phyloP scores from a whole-genome alignment of 441 rosid genomes.

The Jatropha podagrica region DNA sequence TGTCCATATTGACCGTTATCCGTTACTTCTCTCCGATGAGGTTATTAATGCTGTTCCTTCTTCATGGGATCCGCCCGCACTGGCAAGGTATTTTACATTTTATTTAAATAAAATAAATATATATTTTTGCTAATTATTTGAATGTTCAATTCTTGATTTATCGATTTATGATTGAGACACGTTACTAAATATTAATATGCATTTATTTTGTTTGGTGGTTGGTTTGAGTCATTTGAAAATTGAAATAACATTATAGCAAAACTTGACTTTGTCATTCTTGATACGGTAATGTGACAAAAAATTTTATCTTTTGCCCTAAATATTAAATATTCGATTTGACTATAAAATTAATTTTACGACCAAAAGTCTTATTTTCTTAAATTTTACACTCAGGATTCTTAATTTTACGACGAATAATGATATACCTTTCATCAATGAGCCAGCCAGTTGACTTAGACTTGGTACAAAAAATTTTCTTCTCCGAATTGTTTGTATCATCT shows the following conservation, averaged over 20 bases:
- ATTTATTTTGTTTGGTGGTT: background rate
- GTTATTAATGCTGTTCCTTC: constrained; percentile 72
- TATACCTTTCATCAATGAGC: background rate
- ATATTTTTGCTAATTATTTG: no score
- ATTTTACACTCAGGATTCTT: no score
- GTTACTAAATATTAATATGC: no score
- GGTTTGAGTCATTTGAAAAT: background rate
- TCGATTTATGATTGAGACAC: no score
- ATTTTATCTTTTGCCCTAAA: no score
- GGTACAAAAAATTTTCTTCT: background rate
- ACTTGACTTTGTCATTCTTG: background rate
- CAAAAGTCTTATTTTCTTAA: no score
- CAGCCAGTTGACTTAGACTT: background rate
- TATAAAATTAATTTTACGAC: no score
- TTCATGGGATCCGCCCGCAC: constrained; percentile 69
- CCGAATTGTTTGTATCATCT: no score
- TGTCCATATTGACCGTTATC: constrained; percentile 65
- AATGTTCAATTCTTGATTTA: no score
- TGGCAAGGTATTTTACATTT: constrained; percentile 54
- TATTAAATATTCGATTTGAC: no score
- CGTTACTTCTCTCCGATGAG: constrained; percentile 59
- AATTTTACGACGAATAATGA: no score
- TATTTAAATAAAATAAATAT: background rate
- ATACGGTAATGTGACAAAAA: no score
- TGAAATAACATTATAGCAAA: background rate